These are phyloP conservation scores for Lentinula sp. DNA, from an alignment of 768 basidiomycete genomes.

Conservation along the genomic window DNA sequence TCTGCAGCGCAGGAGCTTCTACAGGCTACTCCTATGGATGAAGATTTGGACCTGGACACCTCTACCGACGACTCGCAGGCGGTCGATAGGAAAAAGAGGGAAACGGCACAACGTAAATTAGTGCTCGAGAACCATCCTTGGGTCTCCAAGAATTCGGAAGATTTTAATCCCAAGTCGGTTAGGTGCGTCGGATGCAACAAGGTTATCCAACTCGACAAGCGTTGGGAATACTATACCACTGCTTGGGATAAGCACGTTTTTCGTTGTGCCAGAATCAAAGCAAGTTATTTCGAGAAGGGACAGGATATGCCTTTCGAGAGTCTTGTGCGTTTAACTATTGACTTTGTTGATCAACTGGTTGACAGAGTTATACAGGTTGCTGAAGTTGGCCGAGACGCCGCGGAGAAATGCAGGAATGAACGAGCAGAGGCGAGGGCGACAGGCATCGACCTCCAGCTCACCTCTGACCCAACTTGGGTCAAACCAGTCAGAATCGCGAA, in stretches of 20 bases:
- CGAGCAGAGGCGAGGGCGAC: not conserved
- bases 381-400: not conserved
- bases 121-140: not conserved
- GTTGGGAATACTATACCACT: not conserved
- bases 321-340: not conserved
- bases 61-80: not conserved
- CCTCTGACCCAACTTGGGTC: not conserved
- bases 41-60: not conserved
- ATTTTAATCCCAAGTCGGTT: not conserved
- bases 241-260: not conserved
- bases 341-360: not conserved
- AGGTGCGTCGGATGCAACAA: not conserved
- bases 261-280: not conserved
- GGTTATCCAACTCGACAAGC: not conserved
- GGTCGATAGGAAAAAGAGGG: not conserved
- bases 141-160: not conserved
- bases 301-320: not conserved
- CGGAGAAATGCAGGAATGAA: not conserved
- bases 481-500: not conserved
- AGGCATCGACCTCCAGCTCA: not conserved
- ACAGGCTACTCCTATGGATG: not conserved
- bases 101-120: not conserved
- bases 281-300: not conserved
- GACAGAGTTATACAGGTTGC: not conserved
- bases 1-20: not conserved